Base-by-base conservation (phyloP, 352 stramenopile genomes). In the Phytophthora capsici region DNA sequence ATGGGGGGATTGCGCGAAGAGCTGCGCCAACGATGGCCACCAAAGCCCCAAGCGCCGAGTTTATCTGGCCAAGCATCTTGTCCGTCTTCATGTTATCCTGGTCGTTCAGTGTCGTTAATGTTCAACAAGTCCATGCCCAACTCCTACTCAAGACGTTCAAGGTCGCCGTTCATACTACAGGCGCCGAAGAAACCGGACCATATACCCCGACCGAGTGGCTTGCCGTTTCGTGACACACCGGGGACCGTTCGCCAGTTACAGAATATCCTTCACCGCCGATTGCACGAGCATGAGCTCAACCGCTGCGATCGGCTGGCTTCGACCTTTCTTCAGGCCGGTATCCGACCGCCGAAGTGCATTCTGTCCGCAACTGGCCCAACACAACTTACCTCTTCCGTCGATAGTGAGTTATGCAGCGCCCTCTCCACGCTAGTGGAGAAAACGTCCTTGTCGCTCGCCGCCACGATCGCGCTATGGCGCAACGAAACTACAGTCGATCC, bases 271-370 rank as follows among this genome's bases (percentile, higher is more conserved):
- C 26, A 43, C 17, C 5, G 30, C 17, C 26, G 52, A 10, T 20
- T 60, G 26, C 40, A 60, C 36, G n/a, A 51, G 19, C 41, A 52
- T 1, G 26, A 52, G 23, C 52, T 38, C 41, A 32, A 1, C 40
- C 40, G 52, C 26, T 47, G 41, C 13, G 22, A 23, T 10, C 28
- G 52, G 14, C 22, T 49, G 6, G n/a, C 50, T 0, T 40, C 16
- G 2, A 22, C 37, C 2, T 45, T 55, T 45, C n/a, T n/a, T 13
- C 9, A 17, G 6, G 48, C 30, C 6, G 13, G 19, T 19, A 45
- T 55, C 32, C 48, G 13, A 13, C 17, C 30, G 36, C 32, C 48
- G 10, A 16, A n/a, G 9, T 30, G 32, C 32, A 32, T 43, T 16
- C 30, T 34, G 19, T 58, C 32, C 23, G 16, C 50, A 16, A 48